Evolutionary conservation across 306 rosid genomes (phyloP), one percentile per base, ranked within the genome.

Genomic region (Gastrolobium villosum): DNA sequence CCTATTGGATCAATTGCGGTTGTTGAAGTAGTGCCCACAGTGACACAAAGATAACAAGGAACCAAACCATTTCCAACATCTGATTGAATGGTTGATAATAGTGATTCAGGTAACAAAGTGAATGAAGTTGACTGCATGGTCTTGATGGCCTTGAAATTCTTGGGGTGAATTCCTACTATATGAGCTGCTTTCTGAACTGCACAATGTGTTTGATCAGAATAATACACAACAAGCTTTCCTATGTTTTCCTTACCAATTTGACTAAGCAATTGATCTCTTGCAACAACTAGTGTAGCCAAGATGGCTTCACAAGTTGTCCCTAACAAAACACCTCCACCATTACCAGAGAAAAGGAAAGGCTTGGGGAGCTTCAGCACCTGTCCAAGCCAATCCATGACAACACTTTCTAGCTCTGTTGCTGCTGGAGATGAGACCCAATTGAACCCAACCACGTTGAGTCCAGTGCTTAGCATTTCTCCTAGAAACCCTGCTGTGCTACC

Each of bases 391-490:
- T 90, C 89, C 86, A 87, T 88, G 76, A 90, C 93, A 11, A 52
- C 35, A 52, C 56, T 88, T 80, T 90, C 96, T 2, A 87, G 79
- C 74, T 87, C 95, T 0, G 95, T 90, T 11, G 89, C 90, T 5
- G 92, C 95, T 0, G 95, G 92, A 0, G 95, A 88, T 2, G 95
- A 80, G 0, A 79, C 55, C 95, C 95, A 90, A 60, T 88, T 90
- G 75, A 88, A 90, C 0, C 92, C 91, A 20, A 81, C 87, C 8
- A 88, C 65, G 72, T 86, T 89, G 28, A 90, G 62, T 5, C 91
- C 87, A 0, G 91, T 88, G 84, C 88, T 79, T 10, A 90, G 57
- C 91, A 88, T 85, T 56, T 90, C 95, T 0, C 91, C 95, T 1
- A 88, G 6, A 50, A 90, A 86, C 4, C 83, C 95, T 2, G 92